These are phyloP conservation scores for Penicillium antarcticum DNA, from an alignment of 495 filamentous ascomycete species.

Conservation along the genomic window DNA sequence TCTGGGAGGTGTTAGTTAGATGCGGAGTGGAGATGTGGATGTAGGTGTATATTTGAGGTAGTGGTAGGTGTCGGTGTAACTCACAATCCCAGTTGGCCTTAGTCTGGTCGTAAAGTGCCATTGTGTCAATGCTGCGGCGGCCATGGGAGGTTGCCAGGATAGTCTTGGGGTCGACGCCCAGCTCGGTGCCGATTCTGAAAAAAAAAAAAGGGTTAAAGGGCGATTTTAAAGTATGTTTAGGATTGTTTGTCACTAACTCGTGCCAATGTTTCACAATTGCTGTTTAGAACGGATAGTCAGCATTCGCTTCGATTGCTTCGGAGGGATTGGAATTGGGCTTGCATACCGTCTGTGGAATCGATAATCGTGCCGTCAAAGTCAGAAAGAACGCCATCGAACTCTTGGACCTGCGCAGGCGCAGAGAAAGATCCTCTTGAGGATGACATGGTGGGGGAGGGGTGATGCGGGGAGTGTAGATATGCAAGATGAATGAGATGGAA, in stretches of 20 bases:
- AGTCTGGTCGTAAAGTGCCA: conserved; percentile 68
- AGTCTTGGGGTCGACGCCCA: conserved; percentile 74
- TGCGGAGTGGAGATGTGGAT: neutral
- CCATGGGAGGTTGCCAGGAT: conserved; percentile 91
- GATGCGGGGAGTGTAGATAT: conserved; percentile 5
- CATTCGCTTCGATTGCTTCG: neutral
- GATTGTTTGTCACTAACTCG: conserved; percentile 48
- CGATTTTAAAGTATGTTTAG: neutral
- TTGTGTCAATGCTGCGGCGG: conserved; percentile 75
- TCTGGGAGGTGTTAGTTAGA: conserved; percentile 46
- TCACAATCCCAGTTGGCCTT: conserved; percentile 90
- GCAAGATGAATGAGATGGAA: neutral
- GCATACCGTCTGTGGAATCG: conserved; percentile 43
- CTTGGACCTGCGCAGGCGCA: conserved; percentile 53
- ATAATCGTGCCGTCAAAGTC: conserved; percentile 77
- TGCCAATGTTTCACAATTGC: conserved; percentile 95
- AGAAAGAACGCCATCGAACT: conserved; percentile 79
- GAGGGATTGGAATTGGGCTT: neutral
- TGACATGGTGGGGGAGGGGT: conserved; percentile 33
- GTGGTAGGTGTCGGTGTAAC: conserved; percentile 37
- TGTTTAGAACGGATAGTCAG: conserved; percentile 24
- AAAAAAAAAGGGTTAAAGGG: neutral
- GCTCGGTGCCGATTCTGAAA: conserved; percentile 70
- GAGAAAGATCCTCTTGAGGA: conserved; percentile 47
- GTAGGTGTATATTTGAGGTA: neutral